These are phyloP conservation scores for Cucumis sativus DNA, from an alignment of 306 rosid species.

Conservation along the genomic window DNA sequence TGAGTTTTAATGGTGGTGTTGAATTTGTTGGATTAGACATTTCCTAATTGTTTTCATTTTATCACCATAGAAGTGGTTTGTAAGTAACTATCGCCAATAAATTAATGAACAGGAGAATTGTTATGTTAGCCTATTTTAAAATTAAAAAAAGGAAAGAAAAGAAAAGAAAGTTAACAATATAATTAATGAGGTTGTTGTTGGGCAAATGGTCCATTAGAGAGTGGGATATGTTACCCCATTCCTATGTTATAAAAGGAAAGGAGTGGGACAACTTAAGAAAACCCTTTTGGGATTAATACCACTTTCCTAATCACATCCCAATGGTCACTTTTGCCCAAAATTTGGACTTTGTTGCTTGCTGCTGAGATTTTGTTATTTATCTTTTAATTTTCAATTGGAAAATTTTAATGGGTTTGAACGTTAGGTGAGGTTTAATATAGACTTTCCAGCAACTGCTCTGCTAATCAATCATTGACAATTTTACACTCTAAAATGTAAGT, in stretches of 20 bases:
- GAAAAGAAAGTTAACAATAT: not conserved
- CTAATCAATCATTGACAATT: not conserved
- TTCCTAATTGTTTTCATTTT: too few species aligned
- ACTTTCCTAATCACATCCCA: not conserved
- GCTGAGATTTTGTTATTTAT: not conserved
- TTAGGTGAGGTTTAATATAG: not conserved
- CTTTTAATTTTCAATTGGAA: not conserved
- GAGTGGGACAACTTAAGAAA: not conserved
- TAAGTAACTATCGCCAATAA: not conserved
- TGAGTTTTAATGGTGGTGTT: too few species aligned
- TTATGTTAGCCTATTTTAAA: not conserved
- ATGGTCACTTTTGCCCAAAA: not conserved
- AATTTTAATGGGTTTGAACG: not conserved
- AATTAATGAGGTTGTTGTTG: not conserved
- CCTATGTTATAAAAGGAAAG: not conserved
- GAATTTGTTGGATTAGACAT: too few species aligned
- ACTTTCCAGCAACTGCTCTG: not conserved
- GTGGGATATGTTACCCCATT: not conserved
- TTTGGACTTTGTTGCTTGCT: not conserved
- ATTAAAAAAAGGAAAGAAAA: too few species aligned
- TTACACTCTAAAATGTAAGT: too few species aligned
- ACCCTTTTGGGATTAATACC: not conserved
- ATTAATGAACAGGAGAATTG: not conserved
- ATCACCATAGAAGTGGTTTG: too few species aligned
- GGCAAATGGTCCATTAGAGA: not conserved